phyloP scores from a whole-genome alignment of 805 yeast genomes.

The Deakozyma indianensis region DNA sequence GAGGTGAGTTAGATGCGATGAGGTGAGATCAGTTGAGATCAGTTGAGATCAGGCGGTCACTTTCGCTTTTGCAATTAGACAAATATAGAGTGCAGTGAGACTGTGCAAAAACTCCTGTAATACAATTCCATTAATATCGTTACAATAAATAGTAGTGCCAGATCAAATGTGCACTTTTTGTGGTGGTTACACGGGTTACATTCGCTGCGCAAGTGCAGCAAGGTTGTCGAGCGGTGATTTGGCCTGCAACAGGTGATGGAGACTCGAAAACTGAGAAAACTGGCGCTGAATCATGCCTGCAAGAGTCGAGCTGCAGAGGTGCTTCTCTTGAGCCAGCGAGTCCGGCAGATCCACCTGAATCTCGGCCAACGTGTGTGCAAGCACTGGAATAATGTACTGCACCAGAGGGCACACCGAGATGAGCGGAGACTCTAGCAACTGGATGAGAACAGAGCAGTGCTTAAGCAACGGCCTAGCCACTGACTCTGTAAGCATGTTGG shows the following conservation, averaged over 20 bases:
- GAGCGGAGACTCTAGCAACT: background rate
- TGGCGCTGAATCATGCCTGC: background rate
- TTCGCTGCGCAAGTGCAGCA: background rate
- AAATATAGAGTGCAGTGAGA: no score
- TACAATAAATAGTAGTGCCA: no score
- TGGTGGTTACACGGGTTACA: no score
- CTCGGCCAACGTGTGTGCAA: background rate
- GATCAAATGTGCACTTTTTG: no score
- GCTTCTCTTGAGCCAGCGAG: background rate
- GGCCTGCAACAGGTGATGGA: background rate
- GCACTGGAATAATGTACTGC: background rate
- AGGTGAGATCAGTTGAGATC: no score
- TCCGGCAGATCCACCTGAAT: background rate
- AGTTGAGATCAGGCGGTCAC: no score
- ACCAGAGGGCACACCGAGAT: background rate
- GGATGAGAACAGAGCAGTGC: background rate
- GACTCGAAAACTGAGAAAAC: background rate
- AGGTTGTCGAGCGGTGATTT: background rate
- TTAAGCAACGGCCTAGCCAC: background rate
- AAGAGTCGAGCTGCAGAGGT: background rate
- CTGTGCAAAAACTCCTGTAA: no score
- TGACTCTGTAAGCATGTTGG: background rate
- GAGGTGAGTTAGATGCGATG: no score
- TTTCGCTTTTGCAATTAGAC: no score
- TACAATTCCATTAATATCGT: no score